phyloP scores from a whole-genome alignment of 83 land plant species.

The Picea abies region DNA sequence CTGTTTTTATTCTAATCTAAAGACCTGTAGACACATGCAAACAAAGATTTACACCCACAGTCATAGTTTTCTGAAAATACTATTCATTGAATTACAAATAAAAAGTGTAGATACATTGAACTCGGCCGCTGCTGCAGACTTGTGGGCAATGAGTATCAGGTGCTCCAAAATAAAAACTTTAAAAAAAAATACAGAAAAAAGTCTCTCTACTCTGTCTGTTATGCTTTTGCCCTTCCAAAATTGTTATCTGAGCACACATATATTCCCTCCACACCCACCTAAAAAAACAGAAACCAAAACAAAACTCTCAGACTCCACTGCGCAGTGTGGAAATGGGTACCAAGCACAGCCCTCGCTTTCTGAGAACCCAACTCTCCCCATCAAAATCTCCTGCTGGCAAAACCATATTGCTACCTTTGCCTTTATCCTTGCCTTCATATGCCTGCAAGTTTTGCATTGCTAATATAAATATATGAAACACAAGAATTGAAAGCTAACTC shows the following conservation, averaged over 20 bases:
- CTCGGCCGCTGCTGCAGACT: no score
- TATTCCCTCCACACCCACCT: background rate
- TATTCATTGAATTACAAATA: no score
- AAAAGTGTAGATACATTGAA: no score
- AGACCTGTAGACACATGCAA: no score
- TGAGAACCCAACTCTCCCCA: background rate
- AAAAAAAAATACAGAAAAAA: no score
- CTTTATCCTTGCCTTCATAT: background rate
- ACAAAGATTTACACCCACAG: no score
- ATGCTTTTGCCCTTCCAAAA: slow-evolving; percentile 5
- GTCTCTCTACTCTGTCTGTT: background rate
- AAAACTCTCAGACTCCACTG: background rate
- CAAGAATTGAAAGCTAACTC: background rate
- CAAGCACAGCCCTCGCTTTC: slow-evolving; percentile 7
- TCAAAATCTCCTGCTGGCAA: background rate
- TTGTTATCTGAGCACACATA: background rate
- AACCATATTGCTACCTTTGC: background rate
- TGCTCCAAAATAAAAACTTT: no score
- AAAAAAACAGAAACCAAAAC: background rate
- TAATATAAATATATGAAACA: background rate
- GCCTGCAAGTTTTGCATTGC: background rate
- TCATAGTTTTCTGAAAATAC: no score
- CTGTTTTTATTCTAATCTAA: no score
- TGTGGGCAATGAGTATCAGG: no score
- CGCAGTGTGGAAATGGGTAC: slow-evolving; percentile 1